phyloP scores from a whole-genome alignment of 2,329 filamentous ascomycete genomes.

The Neospermospora avenae region DNA sequence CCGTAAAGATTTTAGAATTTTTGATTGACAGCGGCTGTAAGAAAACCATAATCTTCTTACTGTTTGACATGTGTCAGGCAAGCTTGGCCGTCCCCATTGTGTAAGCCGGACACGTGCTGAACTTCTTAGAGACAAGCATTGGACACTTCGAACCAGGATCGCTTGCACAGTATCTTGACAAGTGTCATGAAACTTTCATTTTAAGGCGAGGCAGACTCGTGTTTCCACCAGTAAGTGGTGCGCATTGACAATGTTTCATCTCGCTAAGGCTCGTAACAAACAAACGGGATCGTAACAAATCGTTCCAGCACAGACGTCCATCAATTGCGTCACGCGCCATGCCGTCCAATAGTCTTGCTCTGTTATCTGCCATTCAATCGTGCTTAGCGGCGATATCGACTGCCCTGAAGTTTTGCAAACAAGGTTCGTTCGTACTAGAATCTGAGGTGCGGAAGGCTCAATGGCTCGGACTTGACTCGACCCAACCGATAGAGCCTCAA shows the following conservation, averaged over 20 bases:
- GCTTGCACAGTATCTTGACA: too few species aligned
- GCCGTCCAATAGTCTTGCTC: neutral
- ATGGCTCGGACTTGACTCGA: too few species aligned
- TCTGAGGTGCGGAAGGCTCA: neutral
- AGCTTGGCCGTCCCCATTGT: too few species aligned
- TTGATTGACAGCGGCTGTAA: neutral
- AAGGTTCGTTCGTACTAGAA: neutral
- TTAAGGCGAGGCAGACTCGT: neutral
- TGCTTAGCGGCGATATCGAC: neutral
- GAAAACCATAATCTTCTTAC: too few species aligned
- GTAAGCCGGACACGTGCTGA: too few species aligned
- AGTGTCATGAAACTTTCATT: neutral
- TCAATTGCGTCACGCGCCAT: too few species aligned
- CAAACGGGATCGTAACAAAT: neutral
- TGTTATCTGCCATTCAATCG: too few species aligned
- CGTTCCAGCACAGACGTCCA: constrained; percentile 1
- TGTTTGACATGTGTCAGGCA: too few species aligned
- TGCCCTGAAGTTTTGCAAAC: neutral
- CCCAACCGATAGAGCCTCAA: neutral
- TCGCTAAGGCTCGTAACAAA: neutral
- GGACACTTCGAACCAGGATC: too few species aligned
- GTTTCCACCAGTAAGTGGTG: neutral
- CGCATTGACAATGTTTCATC: constrained; percentile 2
- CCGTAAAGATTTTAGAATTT: too few species aligned
- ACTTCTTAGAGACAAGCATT: too few species aligned